Evolutionary conservation across 495 filamentous ascomycete species (phyloP).

Genomic region (Neurospora sp.): DNA sequence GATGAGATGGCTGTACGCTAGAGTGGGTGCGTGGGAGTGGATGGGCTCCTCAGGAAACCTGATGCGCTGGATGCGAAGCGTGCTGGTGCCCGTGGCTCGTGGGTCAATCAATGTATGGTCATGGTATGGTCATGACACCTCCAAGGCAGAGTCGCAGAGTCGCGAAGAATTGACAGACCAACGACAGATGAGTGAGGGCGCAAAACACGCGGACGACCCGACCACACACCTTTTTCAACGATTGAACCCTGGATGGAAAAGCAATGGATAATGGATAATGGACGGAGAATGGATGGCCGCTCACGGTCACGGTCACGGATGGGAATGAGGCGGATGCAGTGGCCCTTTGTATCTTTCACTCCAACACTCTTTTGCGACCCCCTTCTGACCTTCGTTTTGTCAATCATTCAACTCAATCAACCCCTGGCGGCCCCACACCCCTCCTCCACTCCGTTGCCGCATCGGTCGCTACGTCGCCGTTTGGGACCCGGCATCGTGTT

Average conservation of each 20-base stretch:
- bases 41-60: neutral
- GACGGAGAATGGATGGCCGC: neutral
- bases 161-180: neutral
- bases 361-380: neutral
- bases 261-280: neutral
- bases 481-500: conserved; percentile 1
- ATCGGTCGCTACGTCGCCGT: neutral
- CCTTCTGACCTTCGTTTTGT: neutral
- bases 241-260: neutral
- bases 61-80: neutral
- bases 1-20: neutral
- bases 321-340: neutral
- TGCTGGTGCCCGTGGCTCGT: neutral
- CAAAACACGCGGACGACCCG: neutral
- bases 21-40: neutral
- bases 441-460: neutral
- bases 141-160: neutral
- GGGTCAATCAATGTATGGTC: neutral
- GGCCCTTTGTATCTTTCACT: neutral
- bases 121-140: neutral
- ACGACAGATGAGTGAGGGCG: neutral
- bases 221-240: neutral
- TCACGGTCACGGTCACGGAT: neutral
- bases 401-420: neutral
- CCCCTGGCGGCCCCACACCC: neutral